phyloP scores from a whole-genome alignment of 2,329 filamentous ascomycete species.

The Trichoderma polysporum region DNA sequence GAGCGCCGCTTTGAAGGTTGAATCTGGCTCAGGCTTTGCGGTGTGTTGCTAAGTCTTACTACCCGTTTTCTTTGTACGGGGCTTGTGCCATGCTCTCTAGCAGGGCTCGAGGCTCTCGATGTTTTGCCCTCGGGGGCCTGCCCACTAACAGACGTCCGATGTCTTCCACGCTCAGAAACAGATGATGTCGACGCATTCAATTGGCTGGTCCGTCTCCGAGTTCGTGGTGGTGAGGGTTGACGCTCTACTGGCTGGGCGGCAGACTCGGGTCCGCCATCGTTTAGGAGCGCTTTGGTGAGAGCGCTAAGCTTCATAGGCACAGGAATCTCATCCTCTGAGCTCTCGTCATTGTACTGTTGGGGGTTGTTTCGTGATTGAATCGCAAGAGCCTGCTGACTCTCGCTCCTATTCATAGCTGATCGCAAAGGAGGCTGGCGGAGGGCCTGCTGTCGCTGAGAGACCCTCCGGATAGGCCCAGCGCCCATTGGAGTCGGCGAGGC shows the following conservation, averaged over 20 bases:
- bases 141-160: slow-evolving; percentile 49
- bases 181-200: slow-evolving; percentile 47
- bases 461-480: slow-evolving; percentile 50
- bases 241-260: slow-evolving; percentile 28
- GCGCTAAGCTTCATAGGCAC: slow-evolving; percentile 93
- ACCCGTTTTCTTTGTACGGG: slow-evolving; percentile 54
- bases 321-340: slow-evolving; percentile 90
- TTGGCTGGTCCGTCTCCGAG: slow-evolving; percentile 50
- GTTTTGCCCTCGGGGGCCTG: slow-evolving; percentile 39
- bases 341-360: slow-evolving; percentile 65
- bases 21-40: slow-evolving; percentile 44
- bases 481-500: slow-evolving; percentile 57
- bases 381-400: slow-evolving; percentile 43
- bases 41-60: slow-evolving; percentile 55
- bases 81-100: slow-evolving; percentile 49
- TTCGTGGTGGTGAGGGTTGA: slow-evolving; percentile 46
- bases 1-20: slow-evolving; percentile 48
- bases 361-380: slow-evolving; percentile 35
- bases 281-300: slow-evolving; percentile 81
- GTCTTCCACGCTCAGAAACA: slow-evolving; percentile 44
- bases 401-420: slow-evolving; percentile 44
- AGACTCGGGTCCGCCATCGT: slow-evolving; percentile 56
- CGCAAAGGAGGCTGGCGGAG: slow-evolving; percentile 52
- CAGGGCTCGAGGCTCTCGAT: slow-evolving; percentile 47
- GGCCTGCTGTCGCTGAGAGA: slow-evolving; percentile 58